Evolutionary conservation across 225 moss, liverwort and hornwort genomes (phyloP), one percentile per base, ranked within the genome.

Genomic region (Pleurozium schreberi): DNA sequence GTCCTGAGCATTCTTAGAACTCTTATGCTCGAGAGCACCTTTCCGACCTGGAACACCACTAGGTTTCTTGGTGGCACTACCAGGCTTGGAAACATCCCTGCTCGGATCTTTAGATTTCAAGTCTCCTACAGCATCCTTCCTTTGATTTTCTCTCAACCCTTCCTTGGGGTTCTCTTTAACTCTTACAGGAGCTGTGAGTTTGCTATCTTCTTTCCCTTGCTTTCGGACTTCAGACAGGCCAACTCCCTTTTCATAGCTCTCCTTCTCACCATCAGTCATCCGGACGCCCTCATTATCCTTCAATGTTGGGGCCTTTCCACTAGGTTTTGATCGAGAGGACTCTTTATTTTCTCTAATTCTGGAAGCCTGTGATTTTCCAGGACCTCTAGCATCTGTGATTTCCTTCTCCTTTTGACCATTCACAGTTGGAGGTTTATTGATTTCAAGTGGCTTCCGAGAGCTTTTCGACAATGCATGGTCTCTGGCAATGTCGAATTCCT

Each of bases 201-300:
- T 95, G 60, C 55, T 62, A 27, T 93, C 93, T 79, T 96, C 97
- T 90, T 96, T 98, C 63, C 62, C 93, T 91, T 88, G 93, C 71
- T 92, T 94, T 75, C 89, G 90, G 81, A 70, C 80, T 74, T 93
- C 94, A 64, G 92, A 61, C 84, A 91, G 63, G 82, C 76, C 83
- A 38, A 84, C 58, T 22, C 84, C 89, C 89, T 89, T 92, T 60
- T 92, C 91, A 76, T 53, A 75, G 60, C 88, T 94, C 82, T 92
- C 93, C 88, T 91, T 93, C 86, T 91, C 92, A 90, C 50, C 63
- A 59, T 90, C 92, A 74, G 68, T 64, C 82, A 83, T 52, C 83
- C 89, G 75, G 50, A 58, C 78, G 73, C 84, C 73, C 86, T 94
- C 94, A 71, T 31, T 82, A 84, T 94, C 93, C 87, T 92, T 94